These are phyloP conservation scores for Globisporangium echinulatum DNA, from an alignment of 352 stramenopile genomes.

Conservation along the genomic window DNA sequence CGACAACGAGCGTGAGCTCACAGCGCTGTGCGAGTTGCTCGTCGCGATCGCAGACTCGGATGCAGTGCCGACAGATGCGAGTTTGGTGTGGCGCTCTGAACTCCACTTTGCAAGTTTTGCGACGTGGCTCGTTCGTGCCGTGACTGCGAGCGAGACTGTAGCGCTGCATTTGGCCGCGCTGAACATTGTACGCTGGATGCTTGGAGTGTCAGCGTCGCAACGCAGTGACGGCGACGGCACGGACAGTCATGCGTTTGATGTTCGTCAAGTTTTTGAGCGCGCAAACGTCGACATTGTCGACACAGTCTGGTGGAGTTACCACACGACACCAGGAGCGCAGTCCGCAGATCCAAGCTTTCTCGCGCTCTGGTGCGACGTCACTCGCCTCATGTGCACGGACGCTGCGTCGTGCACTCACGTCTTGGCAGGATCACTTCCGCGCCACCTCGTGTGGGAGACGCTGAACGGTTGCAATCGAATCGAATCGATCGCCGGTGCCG, in stretches of 20 bases:
- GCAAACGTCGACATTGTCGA: constrained; percentile 6
- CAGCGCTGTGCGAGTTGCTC: constrained; percentile 1
- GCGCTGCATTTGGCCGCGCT: background rate
- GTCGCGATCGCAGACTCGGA: background rate
- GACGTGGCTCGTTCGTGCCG: background rate
- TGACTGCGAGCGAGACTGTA: background rate
- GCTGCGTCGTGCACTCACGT: background rate
- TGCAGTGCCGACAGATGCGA: background rate
- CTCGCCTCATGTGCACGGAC: background rate
- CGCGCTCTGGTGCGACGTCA: constrained; percentile 11
- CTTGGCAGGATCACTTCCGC: background rate
- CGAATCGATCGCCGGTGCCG: background rate
- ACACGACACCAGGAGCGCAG: background rate
- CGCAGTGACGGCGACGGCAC: background rate
- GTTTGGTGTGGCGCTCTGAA: background rate
- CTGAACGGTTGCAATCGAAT: background rate
- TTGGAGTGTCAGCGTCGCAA: background rate
- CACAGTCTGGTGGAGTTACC: constrained; percentile 9
- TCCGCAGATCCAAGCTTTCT: background rate
- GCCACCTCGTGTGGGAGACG: constrained; percentile 2
- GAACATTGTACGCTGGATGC: background rate
- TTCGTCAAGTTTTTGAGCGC: background rate
- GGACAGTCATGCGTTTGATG: background rate
- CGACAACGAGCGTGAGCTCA: background rate
- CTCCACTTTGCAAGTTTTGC: background rate